phyloP scores from a whole-genome alignment of 106 monocot species.

The Dactylorhiza incarnata region DNA sequence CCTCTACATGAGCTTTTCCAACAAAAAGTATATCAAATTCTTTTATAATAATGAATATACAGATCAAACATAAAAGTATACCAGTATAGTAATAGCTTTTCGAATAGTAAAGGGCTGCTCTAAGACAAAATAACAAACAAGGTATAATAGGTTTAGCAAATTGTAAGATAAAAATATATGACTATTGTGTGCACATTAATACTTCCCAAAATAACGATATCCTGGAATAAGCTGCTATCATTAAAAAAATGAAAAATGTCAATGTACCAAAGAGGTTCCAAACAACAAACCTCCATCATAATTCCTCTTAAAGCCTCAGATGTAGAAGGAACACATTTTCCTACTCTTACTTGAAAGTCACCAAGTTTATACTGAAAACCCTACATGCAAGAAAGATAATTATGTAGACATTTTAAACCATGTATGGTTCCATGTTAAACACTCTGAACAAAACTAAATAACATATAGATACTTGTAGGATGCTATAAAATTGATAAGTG shows the following conservation, averaged over 20 bases:
- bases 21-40: no score
- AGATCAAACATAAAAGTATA: no score
- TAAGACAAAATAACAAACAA: no score
- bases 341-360: constrained; percentile 77
- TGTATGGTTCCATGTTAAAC: not conserved
- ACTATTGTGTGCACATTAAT: no score
- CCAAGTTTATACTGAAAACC: constrained; percentile 89
- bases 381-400: constrained; percentile 24
- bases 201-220: no score
- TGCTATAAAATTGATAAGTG: not conserved
- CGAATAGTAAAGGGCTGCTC: no score
- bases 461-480: not conserved
- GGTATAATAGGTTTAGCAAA: no score
- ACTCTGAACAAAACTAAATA: not conserved
- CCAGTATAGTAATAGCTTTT: no score
- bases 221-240: not conserved
- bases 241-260: not conserved
- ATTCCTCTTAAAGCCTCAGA: constrained; percentile 83
- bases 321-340: constrained; percentile 60
- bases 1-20: no score
- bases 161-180: no score
- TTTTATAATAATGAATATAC: no score
- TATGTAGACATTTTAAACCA: not conserved
- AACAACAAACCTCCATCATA: constrained; percentile 82
- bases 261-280: not conserved